A percentile compares a stretch with the other conserved stretches of the same genome.
Evolutionary conservation across 345 rosid genomes (phyloP).

Genomic region (Eucalyptus marginata): DNA sequence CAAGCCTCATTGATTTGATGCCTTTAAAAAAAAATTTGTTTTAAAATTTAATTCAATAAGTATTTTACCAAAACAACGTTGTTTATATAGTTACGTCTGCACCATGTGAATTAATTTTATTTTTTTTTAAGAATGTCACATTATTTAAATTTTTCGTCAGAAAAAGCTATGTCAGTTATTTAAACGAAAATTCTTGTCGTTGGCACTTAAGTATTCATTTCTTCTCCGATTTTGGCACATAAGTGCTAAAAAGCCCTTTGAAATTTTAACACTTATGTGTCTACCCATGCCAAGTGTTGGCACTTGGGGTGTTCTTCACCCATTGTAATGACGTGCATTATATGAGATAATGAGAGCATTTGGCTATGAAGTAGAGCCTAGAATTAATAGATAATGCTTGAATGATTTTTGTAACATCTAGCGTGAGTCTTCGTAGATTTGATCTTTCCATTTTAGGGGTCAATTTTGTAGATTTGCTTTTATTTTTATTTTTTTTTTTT

Average conservation of each 20-base stretch:
- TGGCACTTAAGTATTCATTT: too few relatives aligned
- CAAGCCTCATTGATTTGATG: accelerated
- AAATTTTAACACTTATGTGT: too few relatives aligned
- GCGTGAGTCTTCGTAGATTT: neutral
- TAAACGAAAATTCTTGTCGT: too few relatives aligned
- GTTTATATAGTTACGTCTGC: accelerated
- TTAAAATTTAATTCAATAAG: too few relatives aligned
- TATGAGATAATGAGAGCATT: neutral
- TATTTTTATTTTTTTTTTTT: neutral
- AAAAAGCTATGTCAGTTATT: too few relatives aligned
- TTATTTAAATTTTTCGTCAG: too few relatives aligned
- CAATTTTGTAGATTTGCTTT: neutral
- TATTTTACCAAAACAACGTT: accelerated
- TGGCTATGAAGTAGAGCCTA: neutral
- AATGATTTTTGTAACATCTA: neutral
- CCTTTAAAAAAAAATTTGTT: too few relatives aligned
- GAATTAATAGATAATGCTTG: neutral
- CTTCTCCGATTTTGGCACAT: too few relatives aligned
- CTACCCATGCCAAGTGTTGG: accelerated
- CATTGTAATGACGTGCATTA: neutral
- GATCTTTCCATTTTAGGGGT: neutral
- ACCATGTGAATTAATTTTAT: too few relatives aligned
- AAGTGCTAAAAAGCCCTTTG: too few relatives aligned
- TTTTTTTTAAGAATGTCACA: too few relatives aligned
- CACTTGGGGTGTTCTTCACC: too few relatives aligned